Base-by-base conservation (phyloP, 2,329 filamentous ascomycete genomes). In the Colletotrichum sp. region DNA sequence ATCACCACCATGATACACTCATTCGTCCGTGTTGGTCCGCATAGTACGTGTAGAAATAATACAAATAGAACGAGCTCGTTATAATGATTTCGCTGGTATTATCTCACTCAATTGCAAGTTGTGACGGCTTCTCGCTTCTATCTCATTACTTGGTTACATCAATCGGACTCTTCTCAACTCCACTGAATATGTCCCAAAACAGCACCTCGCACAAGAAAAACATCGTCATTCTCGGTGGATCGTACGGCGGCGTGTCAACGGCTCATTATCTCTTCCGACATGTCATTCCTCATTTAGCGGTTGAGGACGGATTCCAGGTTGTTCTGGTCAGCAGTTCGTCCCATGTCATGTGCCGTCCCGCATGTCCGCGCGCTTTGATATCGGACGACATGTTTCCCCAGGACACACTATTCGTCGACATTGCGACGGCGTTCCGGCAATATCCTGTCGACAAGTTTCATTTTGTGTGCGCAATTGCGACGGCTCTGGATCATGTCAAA, bases 221-320 rank as follows among this genome's bases (percentile, higher is more conserved):
- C 72, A 88, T 91, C 72, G 81, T 91, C 76, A 84, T 92, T 27
- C 81, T 92, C 3, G 90, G 90, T 29, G 89, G 86, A 25, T 90
- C 89, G 12, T 91, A 89, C 77, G 89, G 82, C 13, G 90, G 90
- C 29, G 71, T 90, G 6, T 88, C 87, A 8, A 85, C 83, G 6
- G 88, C 90, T 2, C 90, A 92, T 78, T 89, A 90, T 78, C 82
- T 90, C 32, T 86, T 90, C 32, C 88, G 88, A 76, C 89, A 92
- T 82, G 84, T 85, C 29, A 63, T 91, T 12, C 88, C 90, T 1
- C 77, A 82, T 69, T 78, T 86, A 0, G 82, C 85, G 2, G 79
- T 83, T n/a, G 81, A 83, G 29, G 68, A 79, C 0, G 72, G 79
- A 0, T 88, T 88, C 78, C 82, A 86, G 49, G 79, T 90, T 55